A percentile compares a stretch with the other conserved stretches of the same genome.
phyloP scores from a whole-genome alignment of 1,284 basidiomycete genomes.

The Neonothopanus nambi region DNA sequence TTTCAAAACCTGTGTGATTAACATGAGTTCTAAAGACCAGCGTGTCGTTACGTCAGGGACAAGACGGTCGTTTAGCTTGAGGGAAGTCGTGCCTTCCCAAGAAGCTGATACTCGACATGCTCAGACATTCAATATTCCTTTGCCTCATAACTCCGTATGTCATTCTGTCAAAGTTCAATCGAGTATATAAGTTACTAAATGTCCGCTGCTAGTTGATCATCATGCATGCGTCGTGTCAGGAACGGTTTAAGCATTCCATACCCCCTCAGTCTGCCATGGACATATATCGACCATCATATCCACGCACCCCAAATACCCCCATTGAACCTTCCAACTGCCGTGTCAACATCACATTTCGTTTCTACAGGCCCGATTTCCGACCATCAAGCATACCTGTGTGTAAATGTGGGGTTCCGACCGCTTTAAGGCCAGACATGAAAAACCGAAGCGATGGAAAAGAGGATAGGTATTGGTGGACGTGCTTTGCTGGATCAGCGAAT shows the following conservation, averaged over 20 bases:
- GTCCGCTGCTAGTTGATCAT: conserved; percentile 63
- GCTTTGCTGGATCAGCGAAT: conserved; percentile 80
- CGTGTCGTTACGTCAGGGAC: conserved; percentile 51
- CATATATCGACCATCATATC: conserved; percentile 66
- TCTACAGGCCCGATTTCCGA: conserved; percentile 84
- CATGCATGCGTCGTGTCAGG: conserved; percentile 92
- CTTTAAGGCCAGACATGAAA: conserved; percentile 81
- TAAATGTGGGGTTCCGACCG: conserved; percentile 77
- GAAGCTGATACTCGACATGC: conserved; percentile 56
- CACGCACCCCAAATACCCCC: conserved; percentile 36
- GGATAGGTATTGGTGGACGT: conserved; percentile 84
- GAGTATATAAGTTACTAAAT: conserved; percentile 19
- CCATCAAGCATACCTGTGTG: conserved; percentile 72
- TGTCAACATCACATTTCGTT: conserved; percentile 89
- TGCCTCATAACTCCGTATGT: conserved; percentile 80
- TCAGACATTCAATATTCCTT: conserved; percentile 81
- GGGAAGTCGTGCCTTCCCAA: conserved; percentile 68
- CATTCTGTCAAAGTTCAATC: too few species aligned
- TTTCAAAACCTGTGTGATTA: not conserved
- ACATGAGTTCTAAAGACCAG: not conserved
- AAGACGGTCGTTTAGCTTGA: conserved; percentile 72
- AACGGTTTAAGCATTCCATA: conserved; percentile 83
- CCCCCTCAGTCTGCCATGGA: conserved; percentile 79
- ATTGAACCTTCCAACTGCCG: conserved; percentile 64
- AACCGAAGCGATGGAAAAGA: conserved; percentile 6